Conservation (phyloP, 441 rosid genomes). For the Populus hybrid region DNA sequence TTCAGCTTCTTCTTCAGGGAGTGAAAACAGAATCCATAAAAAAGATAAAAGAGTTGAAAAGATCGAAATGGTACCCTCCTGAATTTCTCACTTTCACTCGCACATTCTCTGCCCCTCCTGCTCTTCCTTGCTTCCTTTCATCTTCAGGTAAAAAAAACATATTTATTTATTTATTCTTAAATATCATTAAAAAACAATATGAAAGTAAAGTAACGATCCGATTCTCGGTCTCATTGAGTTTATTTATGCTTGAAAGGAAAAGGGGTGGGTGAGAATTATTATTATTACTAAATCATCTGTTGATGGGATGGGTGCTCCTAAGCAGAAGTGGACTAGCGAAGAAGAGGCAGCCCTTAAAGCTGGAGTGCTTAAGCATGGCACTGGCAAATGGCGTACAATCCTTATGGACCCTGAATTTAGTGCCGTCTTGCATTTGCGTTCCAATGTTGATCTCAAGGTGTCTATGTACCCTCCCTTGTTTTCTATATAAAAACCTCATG, state of each 20-base stretch:
- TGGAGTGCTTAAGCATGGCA: slow-evolving; percentile 89
- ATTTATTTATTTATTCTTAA: background rate
- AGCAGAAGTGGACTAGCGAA: slow-evolving; percentile 96
- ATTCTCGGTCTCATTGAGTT: background rate
- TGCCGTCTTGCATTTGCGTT: slow-evolving; percentile 65
- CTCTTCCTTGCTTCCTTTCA: no score
- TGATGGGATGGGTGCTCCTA: slow-evolving; percentile 98
- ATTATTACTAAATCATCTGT: slow-evolving; percentile 9
- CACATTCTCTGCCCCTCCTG: no score
- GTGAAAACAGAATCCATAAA: background rate
- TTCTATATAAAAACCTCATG: background rate
- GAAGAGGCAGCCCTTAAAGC: slow-evolving; percentile 92
- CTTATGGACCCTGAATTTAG: slow-evolving; percentile 92
- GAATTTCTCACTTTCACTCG: background rate
- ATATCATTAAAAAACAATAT: background rate
- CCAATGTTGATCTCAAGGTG: slow-evolving; percentile 97
- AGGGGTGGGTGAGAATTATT: no score
- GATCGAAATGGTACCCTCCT: background rate
- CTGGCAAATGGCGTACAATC: slow-evolving; percentile 98
- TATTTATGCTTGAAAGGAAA: background rate
- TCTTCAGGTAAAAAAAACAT: no score
- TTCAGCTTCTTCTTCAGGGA: background rate
- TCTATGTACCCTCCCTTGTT: background rate
- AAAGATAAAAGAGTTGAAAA: background rate
- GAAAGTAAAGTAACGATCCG: background rate